phyloP scores from a whole-genome alignment of 225 moss, liverwort and hornwort species.

The Physcomitrium patens region DNA sequence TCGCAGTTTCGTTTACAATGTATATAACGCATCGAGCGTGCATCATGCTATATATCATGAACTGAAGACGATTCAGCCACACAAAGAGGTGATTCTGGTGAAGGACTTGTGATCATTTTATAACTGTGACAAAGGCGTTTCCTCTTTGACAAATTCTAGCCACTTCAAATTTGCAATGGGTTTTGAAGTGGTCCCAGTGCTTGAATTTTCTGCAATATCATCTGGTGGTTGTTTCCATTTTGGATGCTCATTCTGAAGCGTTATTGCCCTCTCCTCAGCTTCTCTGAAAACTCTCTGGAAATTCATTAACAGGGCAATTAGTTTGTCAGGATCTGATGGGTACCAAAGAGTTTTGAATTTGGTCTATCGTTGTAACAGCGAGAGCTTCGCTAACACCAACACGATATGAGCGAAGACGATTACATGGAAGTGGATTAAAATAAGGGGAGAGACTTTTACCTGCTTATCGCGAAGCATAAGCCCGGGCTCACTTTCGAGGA shows the following conservation, averaged over 20 bases:
- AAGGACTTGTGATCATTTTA: background rate
- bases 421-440: background rate
- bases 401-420: background rate
- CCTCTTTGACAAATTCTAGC: conserved; percentile 51
- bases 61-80: too few relatives aligned
- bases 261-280: conserved; percentile 53
- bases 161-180: conserved; percentile 57
- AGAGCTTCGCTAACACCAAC: conserved; percentile 5
- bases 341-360: background rate
- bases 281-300: conserved; percentile 68
- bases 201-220: background rate
- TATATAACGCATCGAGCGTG: too few relatives aligned
- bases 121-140: background rate
- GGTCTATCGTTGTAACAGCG: background rate
- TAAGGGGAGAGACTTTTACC: conserved; percentile 26
- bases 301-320: conserved; percentile 17
- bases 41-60: too few relatives aligned
- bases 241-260: conserved; percentile 27
- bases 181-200: conserved; percentile 16
- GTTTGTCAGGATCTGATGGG: background rate
- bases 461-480: conserved; percentile 79
- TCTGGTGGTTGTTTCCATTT: background rate
- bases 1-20: too few relatives aligned
- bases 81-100: too few relatives aligned
- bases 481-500: conserved; percentile 74